phyloP scores from a whole-genome alignment of 2,329 filamentous ascomycete species.

The Hortaea werneckii region DNA sequence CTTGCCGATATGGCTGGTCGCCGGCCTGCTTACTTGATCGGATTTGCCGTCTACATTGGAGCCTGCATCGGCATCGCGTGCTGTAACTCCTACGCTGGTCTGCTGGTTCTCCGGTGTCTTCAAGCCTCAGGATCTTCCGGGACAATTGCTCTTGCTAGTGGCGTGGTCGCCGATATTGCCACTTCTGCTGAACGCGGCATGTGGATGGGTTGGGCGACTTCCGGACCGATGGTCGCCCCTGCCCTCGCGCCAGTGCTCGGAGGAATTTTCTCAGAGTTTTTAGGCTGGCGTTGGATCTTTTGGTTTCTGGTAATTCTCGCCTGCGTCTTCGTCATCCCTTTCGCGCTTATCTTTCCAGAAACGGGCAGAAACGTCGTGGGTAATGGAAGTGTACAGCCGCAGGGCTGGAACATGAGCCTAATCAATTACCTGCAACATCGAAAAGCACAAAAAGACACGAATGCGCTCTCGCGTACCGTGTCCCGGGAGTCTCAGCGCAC shows the following conservation, averaged over 20 bases:
- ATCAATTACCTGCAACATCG: conserved; percentile 16
- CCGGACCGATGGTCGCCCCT: conserved; percentile 18
- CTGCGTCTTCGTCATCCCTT: conserved; percentile 18
- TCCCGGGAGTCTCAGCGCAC: conserved; percentile 15
- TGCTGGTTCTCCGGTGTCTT: conserved; percentile 16
- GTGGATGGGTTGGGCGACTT: conserved; percentile 23
- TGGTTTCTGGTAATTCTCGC: conserved; percentile 35
- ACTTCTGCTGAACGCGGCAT: conserved; percentile 23
- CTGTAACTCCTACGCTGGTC: conserved; percentile 10
- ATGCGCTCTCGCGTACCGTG: conserved; percentile 13
- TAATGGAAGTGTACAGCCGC: conserved; percentile 24
- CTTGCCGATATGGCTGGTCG: conserved; percentile 15
- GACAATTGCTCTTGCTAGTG: conserved; percentile 28
- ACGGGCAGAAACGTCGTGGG: conserved; percentile 32
- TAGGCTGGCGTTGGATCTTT: conserved; percentile 27
- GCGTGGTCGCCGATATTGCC: conserved; percentile 25
- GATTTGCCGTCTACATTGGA: conserved; percentile 14
- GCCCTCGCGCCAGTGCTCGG: conserved; percentile 19
- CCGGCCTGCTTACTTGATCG: conserved; percentile 15
- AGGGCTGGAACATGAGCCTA: conserved; percentile 21
- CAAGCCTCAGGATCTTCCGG: conserved; percentile 30
- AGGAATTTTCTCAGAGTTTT: conserved; percentile 18
- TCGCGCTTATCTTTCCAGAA: conserved; percentile 24
- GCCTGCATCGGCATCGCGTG: conserved; percentile 15
- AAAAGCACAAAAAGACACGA: conserved; percentile 4